Evolutionary conservation across 2,329 filamentous ascomycete genomes (phyloP).

Genomic region (Fusarium drepaniforme): DNA sequence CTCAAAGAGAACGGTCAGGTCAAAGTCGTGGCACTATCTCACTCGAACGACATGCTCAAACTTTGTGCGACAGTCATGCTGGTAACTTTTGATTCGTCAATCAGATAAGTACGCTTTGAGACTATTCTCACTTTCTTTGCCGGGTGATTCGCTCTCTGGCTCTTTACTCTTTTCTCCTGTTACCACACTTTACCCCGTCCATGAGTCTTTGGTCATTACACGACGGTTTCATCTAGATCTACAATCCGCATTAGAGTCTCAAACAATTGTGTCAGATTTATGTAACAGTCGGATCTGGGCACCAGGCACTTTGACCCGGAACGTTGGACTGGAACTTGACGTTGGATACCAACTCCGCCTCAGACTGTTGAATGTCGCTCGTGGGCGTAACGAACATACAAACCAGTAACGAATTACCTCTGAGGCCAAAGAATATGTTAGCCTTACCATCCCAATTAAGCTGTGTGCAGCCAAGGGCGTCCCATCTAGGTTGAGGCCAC

Average conservation of each 20-base stretch:
- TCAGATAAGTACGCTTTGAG: neutral
- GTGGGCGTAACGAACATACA: neutral
- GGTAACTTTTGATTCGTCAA: neutral
- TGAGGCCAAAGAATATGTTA: no score
- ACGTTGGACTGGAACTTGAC: neutral
- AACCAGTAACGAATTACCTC: no score
- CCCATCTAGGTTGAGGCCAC: no score
- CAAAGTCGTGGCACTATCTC: neutral
- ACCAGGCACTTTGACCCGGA: neutral
- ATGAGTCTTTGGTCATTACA: neutral
- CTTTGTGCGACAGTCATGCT: neutral
- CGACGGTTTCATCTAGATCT: neutral
- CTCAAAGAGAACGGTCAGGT: neutral
- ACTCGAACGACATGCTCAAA: neutral
- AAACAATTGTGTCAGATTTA: neutral
- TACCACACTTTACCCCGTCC: neutral
- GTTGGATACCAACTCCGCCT: neutral
- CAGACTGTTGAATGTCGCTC: neutral
- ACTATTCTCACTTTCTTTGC: neutral
- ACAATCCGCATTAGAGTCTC: neutral
- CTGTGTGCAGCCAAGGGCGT: no score
- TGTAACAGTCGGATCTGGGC: neutral
- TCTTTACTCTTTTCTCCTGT: neutral
- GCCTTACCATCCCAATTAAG: no score
- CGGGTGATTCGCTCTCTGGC: neutral